Evolutionary conservation across 1,284 basidiomycete species (phyloP), one percentile per base, ranked within the genome.

Genomic region (Meripilus lineatus): DNA sequence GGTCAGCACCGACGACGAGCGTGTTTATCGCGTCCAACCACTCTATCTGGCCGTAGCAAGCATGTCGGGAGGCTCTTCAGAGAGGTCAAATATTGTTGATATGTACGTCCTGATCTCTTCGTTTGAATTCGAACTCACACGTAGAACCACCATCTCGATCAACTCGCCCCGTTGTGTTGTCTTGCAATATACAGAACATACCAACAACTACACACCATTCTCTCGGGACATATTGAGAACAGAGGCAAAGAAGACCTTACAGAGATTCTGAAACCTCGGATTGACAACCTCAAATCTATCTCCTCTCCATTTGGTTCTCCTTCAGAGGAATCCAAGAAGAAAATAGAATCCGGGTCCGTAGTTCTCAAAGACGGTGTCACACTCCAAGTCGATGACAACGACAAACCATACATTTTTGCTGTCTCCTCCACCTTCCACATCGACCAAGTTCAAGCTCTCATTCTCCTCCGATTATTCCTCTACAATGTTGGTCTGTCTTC

Each of bases 401-500:
- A 84, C 66, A 85, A 84, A 59, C 76, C 82, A 47, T 79, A 79
- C 53, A 68, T 81, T 44, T 70, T 78, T 52, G 79, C 79, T 36
- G 77, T 93, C 56, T 89, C 84, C 66, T 59, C 70, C 34, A 74
- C 71, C 50, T 84, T 89, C 61, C 67, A 79, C 42, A 81, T 93
- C 32, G 87, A 91, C 64, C 77, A 91, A 58, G 70, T 89, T 14
- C 79, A 84, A 20, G 80, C 88, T 0, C 71, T 87, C 41, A 66
- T 83, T 5, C 71, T 89, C 5, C 66, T 92, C 14, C 79, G 84
- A 11, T 84, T 84, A 0, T 92, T 87, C 58, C 67, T 92, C 14
- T 88, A 84, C 58, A 88, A 90, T 58, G 79, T 87, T 58, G 87
- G 85, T 8, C 68, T 86, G 13, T 76, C 81, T 2, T 59, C 72